phyloP scores from a whole-genome alignment of 148 eudicot genomes.

The Rhododendron vialii region DNA sequence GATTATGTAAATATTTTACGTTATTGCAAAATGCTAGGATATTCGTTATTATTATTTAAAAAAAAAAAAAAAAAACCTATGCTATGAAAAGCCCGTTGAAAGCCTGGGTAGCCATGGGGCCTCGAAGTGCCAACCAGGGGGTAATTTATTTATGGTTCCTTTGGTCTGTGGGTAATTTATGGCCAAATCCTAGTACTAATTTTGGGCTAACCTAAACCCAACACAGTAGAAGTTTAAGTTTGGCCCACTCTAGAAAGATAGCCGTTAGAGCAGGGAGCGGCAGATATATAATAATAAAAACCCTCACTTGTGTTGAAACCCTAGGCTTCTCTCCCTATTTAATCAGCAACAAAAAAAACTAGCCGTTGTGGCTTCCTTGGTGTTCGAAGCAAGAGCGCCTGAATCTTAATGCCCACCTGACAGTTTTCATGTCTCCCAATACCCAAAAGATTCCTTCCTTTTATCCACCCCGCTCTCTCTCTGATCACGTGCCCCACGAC shows the following conservation, averaged over 20 bases:
- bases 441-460: slow-evolving; percentile 22
- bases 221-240: not conserved
- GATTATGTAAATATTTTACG: too few relatives aligned
- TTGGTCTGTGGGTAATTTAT: not conserved
- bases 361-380: slow-evolving; percentile 46
- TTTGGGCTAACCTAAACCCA: not conserved
- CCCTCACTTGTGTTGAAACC: not conserved
- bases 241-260: slow-evolving; percentile 20
- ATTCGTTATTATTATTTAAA: too few relatives aligned
- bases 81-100: not conserved
- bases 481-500: slow-evolving; percentile 8
- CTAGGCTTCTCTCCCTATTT: not conserved
- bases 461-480: not conserved
- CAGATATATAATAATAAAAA: slow-evolving; percentile 7
- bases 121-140: not conserved
- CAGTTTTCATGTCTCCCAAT: slow-evolving; percentile 31
- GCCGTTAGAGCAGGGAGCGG: slow-evolving; percentile 27
- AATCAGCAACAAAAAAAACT: slow-evolving; percentile 26
- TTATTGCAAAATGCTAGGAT: too few relatives aligned
- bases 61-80: too few relatives aligned
- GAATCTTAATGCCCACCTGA: slow-evolving; percentile 30
- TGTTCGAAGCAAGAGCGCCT: slow-evolving; percentile 23
- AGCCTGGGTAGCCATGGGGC: not conserved
- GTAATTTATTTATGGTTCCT: not conserved
- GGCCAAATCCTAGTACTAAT: not conserved